Conservation (phyloP, 1,284 basidiomycete species). For the Cryptococcus neoformans region DNA sequence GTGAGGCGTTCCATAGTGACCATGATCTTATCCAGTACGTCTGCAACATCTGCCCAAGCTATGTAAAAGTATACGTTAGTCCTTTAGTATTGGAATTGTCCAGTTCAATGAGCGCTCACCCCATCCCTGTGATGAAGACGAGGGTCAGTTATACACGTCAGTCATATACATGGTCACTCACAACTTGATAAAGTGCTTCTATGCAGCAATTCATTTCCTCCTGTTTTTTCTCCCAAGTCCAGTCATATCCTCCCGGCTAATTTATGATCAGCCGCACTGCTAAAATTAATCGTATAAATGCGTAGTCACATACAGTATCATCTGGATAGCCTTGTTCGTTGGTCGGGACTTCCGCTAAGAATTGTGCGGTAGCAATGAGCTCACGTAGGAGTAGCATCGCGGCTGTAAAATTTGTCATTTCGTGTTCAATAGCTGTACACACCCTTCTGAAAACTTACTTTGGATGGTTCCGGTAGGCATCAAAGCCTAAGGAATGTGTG, state of each 20-base stretch:
- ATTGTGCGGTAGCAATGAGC: conserved; percentile 23
- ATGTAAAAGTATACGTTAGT: not conserved
- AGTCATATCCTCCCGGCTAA: conserved; percentile 32
- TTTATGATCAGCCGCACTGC: not conserved
- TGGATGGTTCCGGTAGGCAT: conserved; percentile 31
- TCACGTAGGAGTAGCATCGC: conserved; percentile 27
- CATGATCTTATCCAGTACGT: conserved; percentile 17
- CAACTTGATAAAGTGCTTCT: conserved; percentile 34
- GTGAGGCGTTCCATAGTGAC: conserved; percentile 25
- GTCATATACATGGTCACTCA: conserved; percentile 14
- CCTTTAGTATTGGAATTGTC: not conserved
- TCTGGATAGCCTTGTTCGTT: conserved; percentile 39
- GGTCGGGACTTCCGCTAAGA: conserved; percentile 34
- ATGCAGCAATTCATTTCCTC: conserved; percentile 22
- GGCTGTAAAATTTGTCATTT: conserved; percentile 8
- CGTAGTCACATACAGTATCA: conserved; percentile 21
- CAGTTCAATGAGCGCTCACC: conserved; percentile 8
- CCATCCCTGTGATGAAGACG: conserved; percentile 14
- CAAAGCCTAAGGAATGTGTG: conserved; percentile 12
- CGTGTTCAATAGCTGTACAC: no score
- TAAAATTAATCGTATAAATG: not conserved
- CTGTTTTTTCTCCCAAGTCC: conserved; percentile 40
- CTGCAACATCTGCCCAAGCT: conserved; percentile 30
- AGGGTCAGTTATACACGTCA: not conserved
- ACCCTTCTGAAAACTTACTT: conserved; percentile 11